Percentiles rank a stretch among this genome's conserved stretches.
Conservation (phyloP, 148 eudicot species). For the Dysphania ambrosioides region DNA sequence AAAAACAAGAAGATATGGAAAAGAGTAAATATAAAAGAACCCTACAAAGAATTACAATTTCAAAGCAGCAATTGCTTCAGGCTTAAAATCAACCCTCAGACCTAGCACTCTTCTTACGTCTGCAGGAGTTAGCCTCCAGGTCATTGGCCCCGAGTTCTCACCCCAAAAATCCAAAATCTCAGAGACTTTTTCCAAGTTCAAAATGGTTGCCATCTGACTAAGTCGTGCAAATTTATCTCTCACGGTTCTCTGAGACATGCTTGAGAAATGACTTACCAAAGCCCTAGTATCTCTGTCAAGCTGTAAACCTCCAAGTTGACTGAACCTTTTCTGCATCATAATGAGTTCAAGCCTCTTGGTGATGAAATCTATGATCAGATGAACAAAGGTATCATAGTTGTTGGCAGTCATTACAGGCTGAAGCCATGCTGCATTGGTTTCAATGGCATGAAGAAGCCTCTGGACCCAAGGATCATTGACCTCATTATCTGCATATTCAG, state of each 20-base stretch:
- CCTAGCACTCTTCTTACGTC: constrained; percentile 91
- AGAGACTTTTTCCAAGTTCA: constrained; percentile 86
- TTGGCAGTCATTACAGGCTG: constrained; percentile 84
- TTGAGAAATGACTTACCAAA: constrained; percentile 81
- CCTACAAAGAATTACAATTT: constrained; percentile 44
- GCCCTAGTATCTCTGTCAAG: constrained; percentile 89
- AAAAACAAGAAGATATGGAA: constrained; percentile 6
- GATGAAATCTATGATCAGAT: constrained; percentile 76
- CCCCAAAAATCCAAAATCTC: constrained; percentile 99
- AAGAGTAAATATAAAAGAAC: constrained; percentile 5
- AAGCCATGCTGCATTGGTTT: constrained; percentile 76
- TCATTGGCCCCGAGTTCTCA: constrained; percentile 96
- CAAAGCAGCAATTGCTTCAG: constrained; percentile 85
- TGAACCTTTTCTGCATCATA: constrained; percentile 95
- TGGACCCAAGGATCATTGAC: constrained; percentile 96
- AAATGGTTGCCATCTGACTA: constrained; percentile 90
- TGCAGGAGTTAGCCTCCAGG: constrained; percentile 93
- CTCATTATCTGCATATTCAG: constrained; percentile 93
- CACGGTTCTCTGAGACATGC: constrained; percentile 93
- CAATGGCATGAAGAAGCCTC: constrained; percentile 84
- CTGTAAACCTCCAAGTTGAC: constrained; percentile 93
- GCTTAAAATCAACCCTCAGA: constrained; percentile 81
- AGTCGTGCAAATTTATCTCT: constrained; percentile 95
- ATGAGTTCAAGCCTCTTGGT: constrained; percentile 95
- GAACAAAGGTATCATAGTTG: constrained; percentile 80